Conservation (phyloP, 768 basidiomycete species). For the Mycena kentingensis region DNA sequence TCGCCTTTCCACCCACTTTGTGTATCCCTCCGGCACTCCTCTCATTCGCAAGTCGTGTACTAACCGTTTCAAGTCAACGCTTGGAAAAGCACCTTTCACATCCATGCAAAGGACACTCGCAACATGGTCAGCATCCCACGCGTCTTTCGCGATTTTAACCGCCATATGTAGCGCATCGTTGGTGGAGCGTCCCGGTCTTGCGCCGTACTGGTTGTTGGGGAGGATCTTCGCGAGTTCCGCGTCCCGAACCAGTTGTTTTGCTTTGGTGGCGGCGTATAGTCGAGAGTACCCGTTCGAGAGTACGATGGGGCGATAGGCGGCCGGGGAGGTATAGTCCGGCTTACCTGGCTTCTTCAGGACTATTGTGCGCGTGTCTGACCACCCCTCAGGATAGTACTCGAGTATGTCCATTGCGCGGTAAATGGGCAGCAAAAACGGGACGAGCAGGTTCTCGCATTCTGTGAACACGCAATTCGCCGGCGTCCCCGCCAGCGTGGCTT, state of each 20-base stretch:
- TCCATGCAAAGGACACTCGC: constrained; percentile 32
- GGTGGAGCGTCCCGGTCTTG: constrained; percentile 31
- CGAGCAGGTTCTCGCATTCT: constrained; percentile 9
- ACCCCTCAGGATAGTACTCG: constrained; percentile 28
- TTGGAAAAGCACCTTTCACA: constrained; percentile 33
- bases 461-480: constrained; percentile 28
- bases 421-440: constrained; percentile 20
- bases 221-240: constrained; percentile 26
- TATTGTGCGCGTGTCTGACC: constrained; percentile 30
- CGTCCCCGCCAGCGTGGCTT: constrained; percentile 28
- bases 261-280: constrained; percentile 6
- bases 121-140: constrained; percentile 26
- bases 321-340: constrained; percentile 33
- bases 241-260: constrained; percentile 17
- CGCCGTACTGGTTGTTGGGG: constrained; percentile 31
- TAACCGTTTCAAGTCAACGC: constrained; percentile 19
- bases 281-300: constrained; percentile 25
- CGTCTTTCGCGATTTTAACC: constrained; percentile 21
- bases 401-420: constrained; percentile 33
- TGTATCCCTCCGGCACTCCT: constrained; percentile 24
- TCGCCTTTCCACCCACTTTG: constrained; percentile 15
- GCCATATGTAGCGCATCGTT: constrained; percentile 32
- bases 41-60: constrained; percentile 15
- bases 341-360: constrained; percentile 41
- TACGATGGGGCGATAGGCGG: constrained; percentile 35